Base-by-base conservation (phyloP, 1,139 yeast genomes). In the Wickerhamiella pararugosa region DNA sequence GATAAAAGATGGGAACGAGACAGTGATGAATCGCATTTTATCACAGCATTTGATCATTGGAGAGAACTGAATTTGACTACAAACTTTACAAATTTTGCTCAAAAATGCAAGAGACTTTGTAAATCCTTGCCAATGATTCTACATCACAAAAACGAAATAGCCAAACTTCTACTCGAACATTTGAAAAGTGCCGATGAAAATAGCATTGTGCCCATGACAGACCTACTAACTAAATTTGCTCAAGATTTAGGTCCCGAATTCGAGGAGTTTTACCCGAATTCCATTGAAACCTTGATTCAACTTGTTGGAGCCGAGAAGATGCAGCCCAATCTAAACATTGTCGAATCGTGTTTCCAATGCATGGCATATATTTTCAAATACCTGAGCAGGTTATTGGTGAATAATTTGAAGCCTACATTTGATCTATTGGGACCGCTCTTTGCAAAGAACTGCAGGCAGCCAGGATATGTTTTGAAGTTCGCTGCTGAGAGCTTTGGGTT, bases 171-270 rank as follows among this genome's bases (percentile, higher is more conserved):
- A 34, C 63, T 65, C 34, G 53, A 55, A 7, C 73, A 75, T 47
- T 71, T 80, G 29, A 54, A 60, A 26, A 60, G 63, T 36, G 74
- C 75, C 49, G 94, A 87, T 57, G 68, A 70, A 29, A 65, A 79
- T 45, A 77, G 95, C 1, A 63, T 82, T 40, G 93, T 87, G 58
- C 90, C 97, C 5, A 59, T 84, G 34, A 61, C 86, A 37, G 98
- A 90, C 33, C 44, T 86, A 39, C 59, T 84, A 35, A 73, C 94
- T 0, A 94, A 86, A 56, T 80, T 92, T 53, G 78, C 87, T 37
- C 96, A 84, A 53, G 98, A 90, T 64, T 65, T 90, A 49, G 97
- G 97, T 5, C 79, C 90, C 1, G 98, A 90, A 53, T 90, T 86
- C 55, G 70, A 84, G 66, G 72, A 73, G 2, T 84, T 66, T 54